Conservation (phyloP, 495 filamentous ascomycete genomes). For the Hypoxylon subgilvum region DNA sequence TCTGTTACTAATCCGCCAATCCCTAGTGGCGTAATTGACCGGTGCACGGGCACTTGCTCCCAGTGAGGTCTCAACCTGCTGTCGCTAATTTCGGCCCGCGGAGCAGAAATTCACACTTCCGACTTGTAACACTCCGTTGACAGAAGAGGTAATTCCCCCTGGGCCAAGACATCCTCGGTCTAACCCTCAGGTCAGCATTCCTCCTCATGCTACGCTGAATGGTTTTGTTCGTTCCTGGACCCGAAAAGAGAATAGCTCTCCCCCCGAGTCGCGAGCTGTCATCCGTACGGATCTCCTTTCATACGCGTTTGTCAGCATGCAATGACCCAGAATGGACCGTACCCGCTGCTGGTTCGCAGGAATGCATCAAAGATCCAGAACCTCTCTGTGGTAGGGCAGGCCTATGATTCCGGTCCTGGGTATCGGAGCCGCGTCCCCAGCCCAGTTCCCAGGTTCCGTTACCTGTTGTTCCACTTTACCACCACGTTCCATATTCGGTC, state of each 20-base stretch:
- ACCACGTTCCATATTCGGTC: not conserved
- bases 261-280: not conserved
- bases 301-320: conserved; percentile 23
- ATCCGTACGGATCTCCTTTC: conserved; percentile 21
- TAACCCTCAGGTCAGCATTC: conserved; percentile 4
- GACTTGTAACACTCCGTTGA: conserved; percentile 24
- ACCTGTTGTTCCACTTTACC: conserved; percentile 11
- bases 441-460: conserved; percentile 14
- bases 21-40: not conserved
- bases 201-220: conserved; percentile 16
- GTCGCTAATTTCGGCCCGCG: conserved; percentile 31
- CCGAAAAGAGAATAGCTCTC: conserved; percentile 8
- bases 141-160: conserved; percentile 19
- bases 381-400: not conserved
- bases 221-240: conserved; percentile 1
- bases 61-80: conserved; percentile 4
- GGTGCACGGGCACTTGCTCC: conserved; percentile 1
- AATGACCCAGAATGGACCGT: not conserved
- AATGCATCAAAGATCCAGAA: conserved; percentile 13
- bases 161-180: conserved; percentile 22
- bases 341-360: conserved; percentile 2
- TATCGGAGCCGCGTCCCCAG: conserved; percentile 14
- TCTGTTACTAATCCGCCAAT: not conserved
- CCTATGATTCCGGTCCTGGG: conserved; percentile 18
- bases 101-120: conserved; percentile 3